Conservation (phyloP, 2,329 filamentous ascomycete genomes). For the Colletotrichum sansevieriae region DNA sequence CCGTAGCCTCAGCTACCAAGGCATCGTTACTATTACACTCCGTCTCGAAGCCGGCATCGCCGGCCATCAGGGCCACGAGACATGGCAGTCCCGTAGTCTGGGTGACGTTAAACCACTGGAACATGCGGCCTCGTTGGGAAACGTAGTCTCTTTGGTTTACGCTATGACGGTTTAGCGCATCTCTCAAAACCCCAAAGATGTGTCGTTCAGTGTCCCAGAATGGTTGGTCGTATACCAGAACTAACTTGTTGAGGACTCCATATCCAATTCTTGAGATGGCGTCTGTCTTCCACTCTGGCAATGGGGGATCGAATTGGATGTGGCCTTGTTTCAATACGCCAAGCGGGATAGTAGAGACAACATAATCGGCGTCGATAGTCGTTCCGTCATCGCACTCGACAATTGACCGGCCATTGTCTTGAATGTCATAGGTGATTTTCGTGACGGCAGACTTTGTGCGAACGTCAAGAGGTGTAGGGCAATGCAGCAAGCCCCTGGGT, state of each 20-base stretch:
- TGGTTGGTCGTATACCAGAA: constrained; percentile 86
- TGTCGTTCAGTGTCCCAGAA: constrained; percentile 94
- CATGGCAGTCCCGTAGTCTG: constrained; percentile 90
- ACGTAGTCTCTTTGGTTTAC: constrained; percentile 85
- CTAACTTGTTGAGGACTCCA: constrained; percentile 94
- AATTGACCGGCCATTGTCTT: constrained; percentile 48
- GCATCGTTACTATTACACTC: constrained; percentile 81
- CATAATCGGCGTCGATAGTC: constrained; percentile 83
- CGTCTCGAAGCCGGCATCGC: constrained; percentile 90
- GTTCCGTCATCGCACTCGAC: constrained; percentile 85
- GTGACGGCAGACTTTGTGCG: constrained; percentile 80
- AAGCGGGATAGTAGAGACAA: constrained; percentile 91
- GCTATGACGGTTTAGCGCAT: constrained; percentile 77
- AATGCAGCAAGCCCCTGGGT: constrained; percentile 85
- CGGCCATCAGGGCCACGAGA: constrained; percentile 93
- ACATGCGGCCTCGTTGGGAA: constrained; percentile 87
- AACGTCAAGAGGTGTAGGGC: constrained; percentile 82
- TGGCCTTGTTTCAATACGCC: constrained; percentile 89
- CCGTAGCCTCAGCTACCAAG: constrained; percentile 84
- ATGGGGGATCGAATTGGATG: constrained; percentile 87
- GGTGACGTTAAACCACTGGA: constrained; percentile 97
- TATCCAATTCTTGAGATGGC: constrained; percentile 89
- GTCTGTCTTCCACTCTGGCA: constrained; percentile 88
- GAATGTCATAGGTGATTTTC: constrained; percentile 74
- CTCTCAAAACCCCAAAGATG: constrained; percentile 92